Percentiles rank a stretch among this genome's conserved stretches.
These are phyloP conservation scores for Fusarium sp. DNA, from an alignment of 2,329 filamentous ascomycete genomes.

Conservation along the genomic window DNA sequence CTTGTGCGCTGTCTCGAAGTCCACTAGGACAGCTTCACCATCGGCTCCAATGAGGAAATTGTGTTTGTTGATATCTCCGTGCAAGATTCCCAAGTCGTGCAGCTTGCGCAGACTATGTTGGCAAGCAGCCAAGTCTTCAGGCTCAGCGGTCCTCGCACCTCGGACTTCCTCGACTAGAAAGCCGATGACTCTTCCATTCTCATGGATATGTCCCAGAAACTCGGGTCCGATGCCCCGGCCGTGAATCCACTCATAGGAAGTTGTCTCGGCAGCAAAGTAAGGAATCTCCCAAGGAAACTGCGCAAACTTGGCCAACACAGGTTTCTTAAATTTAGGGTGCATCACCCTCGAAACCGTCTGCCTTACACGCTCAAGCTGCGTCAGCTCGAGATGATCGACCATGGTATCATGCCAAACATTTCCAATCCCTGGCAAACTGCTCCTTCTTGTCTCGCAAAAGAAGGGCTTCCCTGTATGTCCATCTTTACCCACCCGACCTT, in stretches of 20 bases:
- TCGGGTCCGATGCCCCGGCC: slow-evolving; percentile 45
- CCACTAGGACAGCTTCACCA: slow-evolving; percentile 45
- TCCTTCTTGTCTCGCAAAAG: slow-evolving; percentile 45
- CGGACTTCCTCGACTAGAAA: slow-evolving; percentile 44
- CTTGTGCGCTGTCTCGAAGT: slow-evolving; percentile 50
- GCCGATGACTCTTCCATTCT: slow-evolving; percentile 47
- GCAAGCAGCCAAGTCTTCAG: slow-evolving; percentile 46
- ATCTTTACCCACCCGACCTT: slow-evolving; percentile 49
- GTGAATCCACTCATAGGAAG: slow-evolving; percentile 47
- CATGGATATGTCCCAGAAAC: slow-evolving; percentile 48
- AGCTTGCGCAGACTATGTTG: slow-evolving; percentile 42
- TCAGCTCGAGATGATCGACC: slow-evolving; percentile 52
- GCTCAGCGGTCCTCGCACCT: slow-evolving; percentile 44
- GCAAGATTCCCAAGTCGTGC: slow-evolving; percentile 49
- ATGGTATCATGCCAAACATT: slow-evolving; percentile 50
- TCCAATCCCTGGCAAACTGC: slow-evolving; percentile 47
- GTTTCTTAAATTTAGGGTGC: slow-evolving; percentile 36
- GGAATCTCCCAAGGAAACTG: slow-evolving; percentile 48
- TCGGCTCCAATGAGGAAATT: slow-evolving; percentile 49
- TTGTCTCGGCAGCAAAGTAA: slow-evolving; percentile 48
- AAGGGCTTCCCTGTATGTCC: slow-evolving; percentile 37
- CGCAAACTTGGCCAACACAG: slow-evolving; percentile 45
- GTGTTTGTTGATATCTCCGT: slow-evolving; percentile 51
- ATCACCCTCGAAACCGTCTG: slow-evolving; percentile 46
- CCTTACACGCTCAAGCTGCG: slow-evolving; percentile 35